Conservation (phyloP, 345 rosid genomes). For the Noccaea bulbosa region DNA sequence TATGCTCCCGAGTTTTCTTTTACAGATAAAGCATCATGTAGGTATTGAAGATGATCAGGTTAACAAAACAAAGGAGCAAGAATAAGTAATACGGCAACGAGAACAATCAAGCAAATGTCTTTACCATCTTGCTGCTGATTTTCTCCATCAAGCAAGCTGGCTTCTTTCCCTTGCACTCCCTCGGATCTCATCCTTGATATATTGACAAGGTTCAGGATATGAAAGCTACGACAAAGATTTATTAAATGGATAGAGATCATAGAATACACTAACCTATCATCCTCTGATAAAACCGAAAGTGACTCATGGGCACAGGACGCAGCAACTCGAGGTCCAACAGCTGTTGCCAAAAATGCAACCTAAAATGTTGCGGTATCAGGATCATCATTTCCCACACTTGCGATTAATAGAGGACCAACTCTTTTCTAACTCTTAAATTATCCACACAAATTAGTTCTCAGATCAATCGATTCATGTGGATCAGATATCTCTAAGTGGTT, state of each 20-base stretch:
- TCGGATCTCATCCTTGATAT: slow-evolving; percentile 64
- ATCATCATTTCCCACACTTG: slow-evolving; percentile 10
- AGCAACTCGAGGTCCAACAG: slow-evolving; percentile 98
- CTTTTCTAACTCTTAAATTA: slow-evolving; percentile 14
- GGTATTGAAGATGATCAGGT: slow-evolving; percentile 19
- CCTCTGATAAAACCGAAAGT: slow-evolving; percentile 72
- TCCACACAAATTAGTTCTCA: slow-evolving; percentile 13
- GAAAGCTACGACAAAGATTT: slow-evolving; percentile 12
- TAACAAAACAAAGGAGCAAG: slow-evolving; percentile 12
- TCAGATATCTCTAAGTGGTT: slow-evolving; percentile 26
- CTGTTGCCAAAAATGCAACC: slow-evolving; percentile 97
- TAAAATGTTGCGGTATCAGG: slow-evolving; percentile 42
- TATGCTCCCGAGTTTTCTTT: slow-evolving; percentile 47
- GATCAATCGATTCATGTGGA: slow-evolving; percentile 10
- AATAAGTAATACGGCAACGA: not conserved
- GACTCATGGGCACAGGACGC: slow-evolving; percentile 99
- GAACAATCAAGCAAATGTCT: slow-evolving; percentile 28
- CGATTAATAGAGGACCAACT: slow-evolving; percentile 12
- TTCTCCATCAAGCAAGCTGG: slow-evolving; percentile 53
- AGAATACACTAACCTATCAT: slow-evolving; percentile 61
- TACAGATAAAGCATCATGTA: slow-evolving; percentile 38
- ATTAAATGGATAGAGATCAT: slow-evolving; percentile 11
- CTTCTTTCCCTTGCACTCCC: slow-evolving; percentile 54
- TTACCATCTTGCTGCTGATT: slow-evolving; percentile 57
- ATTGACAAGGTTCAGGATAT: slow-evolving; percentile 28